Base-by-base conservation (phyloP, 75 land plant genomes). In the Cryptomeria japonica region DNA sequence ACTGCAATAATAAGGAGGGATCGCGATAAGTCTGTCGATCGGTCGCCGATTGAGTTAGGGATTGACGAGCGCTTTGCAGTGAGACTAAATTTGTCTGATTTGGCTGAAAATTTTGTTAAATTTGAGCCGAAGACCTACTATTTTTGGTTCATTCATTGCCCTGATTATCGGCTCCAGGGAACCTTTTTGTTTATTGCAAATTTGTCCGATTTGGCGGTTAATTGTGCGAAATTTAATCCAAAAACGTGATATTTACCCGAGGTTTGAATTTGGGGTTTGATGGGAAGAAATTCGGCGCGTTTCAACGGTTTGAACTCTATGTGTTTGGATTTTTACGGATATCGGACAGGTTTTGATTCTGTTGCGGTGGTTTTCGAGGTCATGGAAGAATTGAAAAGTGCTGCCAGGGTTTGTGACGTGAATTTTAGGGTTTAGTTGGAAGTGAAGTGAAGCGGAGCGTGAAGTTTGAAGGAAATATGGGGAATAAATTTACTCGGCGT, bases 401-500 rank as follows among this genome's bases (percentile, higher is more conserved):
- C 37, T 25, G 77, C 4, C 14, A 34, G 77, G 77, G 77, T 75
- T 75, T 75, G 77, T 14, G 38, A 12, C 34, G 37, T 34, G 64
- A 56, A 18, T 37, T 85, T 25, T 85, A 85, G 86, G 68, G 64
- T 6, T 85, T 85, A 85, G 58, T 32, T 18, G 86, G 46, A n/a
- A 34, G 64, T 34, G 14, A 82, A 44, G 14, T 42, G 84, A 82
- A 42, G 51, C 10, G 84, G 47, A 31, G 46, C 32, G 32, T 32
- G 77, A 31, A 75, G 37, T 32, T 75, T 75, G 86, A 55, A 19
- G 38, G 47, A 44, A 31, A 15, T 68, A 96, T 96, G 98, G 98
- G 98, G 87, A 96, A 96, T 87, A 96, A 93, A 87, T 85, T 96
- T 31, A 92, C 92, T 34, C 93, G 96, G 86, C 88, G 91, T 80